Evolutionary conservation across 768 basidiomycete species (phyloP).

Genomic region (Amanita brunnescens): DNA sequence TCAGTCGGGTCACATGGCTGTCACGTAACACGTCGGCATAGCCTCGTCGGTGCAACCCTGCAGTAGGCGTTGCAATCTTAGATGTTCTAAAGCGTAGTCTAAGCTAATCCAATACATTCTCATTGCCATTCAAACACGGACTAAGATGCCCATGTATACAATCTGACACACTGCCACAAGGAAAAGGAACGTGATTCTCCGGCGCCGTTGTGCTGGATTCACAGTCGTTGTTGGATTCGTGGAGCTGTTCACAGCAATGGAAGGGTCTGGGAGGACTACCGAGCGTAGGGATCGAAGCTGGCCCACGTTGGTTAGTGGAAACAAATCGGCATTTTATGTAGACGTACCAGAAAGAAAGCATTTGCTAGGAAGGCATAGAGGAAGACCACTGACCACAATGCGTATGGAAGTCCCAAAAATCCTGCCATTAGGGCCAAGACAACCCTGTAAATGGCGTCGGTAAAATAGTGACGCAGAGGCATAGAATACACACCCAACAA

Average conservation of each 20-base stretch:
- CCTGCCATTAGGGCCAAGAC: constrained; percentile 72
- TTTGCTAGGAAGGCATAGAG: constrained; percentile 83
- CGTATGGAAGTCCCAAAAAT: constrained; percentile 51
- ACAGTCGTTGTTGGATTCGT: constrained; percentile 42
- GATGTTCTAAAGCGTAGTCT: too few species aligned
- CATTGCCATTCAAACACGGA: constrained; percentile 31
- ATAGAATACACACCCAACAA: constrained; percentile 68
- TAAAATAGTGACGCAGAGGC: neutral
- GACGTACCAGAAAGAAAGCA: constrained; percentile 84
- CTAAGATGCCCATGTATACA: constrained; percentile 78
- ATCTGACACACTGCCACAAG: constrained; percentile 76
- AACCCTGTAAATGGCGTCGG: constrained; percentile 42
- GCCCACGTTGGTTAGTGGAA: neutral
- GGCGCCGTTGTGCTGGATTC: constrained; percentile 70
- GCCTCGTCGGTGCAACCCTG: neutral
- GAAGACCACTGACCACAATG: constrained; percentile 65
- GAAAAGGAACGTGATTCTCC: constrained; percentile 85
- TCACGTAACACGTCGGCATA: neutral
- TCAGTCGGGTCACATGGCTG: constrained; percentile 5
- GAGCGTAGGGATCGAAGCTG: constrained; percentile 91
- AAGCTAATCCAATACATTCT: neutral
- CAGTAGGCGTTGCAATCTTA: too few species aligned
- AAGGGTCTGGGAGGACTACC: constrained; percentile 80
- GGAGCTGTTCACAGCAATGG: constrained; percentile 21
- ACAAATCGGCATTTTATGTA: neutral